Conservation (phyloP, 495 filamentous ascomycete species). For the Neurospora sp. region DNA sequence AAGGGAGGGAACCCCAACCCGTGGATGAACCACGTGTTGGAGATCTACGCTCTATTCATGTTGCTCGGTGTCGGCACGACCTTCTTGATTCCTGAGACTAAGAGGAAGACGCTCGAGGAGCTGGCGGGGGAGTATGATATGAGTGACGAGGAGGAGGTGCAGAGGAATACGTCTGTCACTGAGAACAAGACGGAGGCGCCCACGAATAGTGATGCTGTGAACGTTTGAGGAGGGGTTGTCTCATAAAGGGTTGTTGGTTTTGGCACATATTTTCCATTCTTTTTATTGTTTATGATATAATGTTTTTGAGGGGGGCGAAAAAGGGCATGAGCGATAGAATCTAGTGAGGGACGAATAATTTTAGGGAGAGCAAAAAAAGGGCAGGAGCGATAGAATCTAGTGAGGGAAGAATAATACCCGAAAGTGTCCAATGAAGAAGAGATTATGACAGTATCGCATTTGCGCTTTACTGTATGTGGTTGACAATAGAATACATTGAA, state of each 20-base stretch:
- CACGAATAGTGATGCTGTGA: neutral
- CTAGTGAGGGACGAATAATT: neutral
- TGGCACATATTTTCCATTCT: neutral
- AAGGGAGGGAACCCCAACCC: constrained; percentile 34
- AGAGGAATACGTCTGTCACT: neutral
- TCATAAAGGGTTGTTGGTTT: neutral
- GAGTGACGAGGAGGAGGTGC: constrained; percentile 1
- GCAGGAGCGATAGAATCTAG: neutral
- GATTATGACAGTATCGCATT: neutral
- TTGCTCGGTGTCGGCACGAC: constrained; percentile 57
- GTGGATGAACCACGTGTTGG: constrained; percentile 71
- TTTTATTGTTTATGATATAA: neutral
- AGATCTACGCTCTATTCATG: constrained; percentile 79
- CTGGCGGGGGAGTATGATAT: constrained; percentile 40
- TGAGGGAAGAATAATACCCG: neutral
- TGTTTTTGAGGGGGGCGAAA: neutral
- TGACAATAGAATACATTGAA: neutral
- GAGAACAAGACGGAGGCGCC: neutral
- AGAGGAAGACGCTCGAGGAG: constrained; percentile 56
- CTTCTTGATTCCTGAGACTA: constrained; percentile 64
- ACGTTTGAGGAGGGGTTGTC: neutral
- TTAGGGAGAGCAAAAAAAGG: neutral
- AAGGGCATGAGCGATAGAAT: neutral
- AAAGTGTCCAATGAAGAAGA: neutral
- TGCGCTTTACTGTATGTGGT: neutral